phyloP scores from a whole-genome alignment of 2,329 filamentous ascomycete genomes.

The Alternaria sp. region DNA sequence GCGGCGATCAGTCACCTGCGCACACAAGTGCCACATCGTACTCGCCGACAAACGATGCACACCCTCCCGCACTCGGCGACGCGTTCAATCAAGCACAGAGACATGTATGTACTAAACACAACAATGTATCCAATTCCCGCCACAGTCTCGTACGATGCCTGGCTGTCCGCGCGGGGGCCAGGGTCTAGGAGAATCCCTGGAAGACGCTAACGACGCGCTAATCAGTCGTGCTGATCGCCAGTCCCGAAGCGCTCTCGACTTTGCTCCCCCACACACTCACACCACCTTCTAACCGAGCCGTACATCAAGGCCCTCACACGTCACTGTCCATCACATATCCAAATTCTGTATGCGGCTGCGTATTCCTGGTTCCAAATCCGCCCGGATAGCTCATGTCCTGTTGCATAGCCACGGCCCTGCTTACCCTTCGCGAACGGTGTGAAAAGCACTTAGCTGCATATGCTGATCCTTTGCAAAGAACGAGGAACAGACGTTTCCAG shows the following conservation, averaged over 20 bases:
- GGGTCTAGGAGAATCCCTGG: conserved; percentile 28
- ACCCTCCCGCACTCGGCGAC: conserved; percentile 10
- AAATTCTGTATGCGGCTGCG: conserved; percentile 23
- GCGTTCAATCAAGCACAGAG: conserved; percentile 14
- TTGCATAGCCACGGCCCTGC: conserved; percentile 18
- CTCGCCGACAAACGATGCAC: conserved; percentile 11
- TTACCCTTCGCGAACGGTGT: conserved; percentile 35
- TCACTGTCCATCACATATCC: conserved; percentile 11
- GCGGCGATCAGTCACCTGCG: conserved; percentile 15
- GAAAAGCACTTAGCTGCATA: conserved; percentile 29
- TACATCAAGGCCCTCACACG: conserved; percentile 11
- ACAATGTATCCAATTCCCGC: conserved; percentile 13
- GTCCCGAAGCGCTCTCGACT: conserved; percentile 29
- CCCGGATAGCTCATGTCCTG: conserved; percentile 20
- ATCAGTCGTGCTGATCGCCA: conserved; percentile 22
- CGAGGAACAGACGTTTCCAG: conserved; percentile 28
- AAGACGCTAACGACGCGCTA: conserved; percentile 25
- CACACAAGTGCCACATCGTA: conserved; percentile 11
- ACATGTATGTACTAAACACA: conserved; percentile 11
- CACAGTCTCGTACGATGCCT: conserved; percentile 19
- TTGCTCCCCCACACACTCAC: conserved; percentile 20
- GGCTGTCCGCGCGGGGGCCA: conserved; percentile 28
- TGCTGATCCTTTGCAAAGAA: conserved; percentile 9
- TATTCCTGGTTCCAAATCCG: conserved; percentile 19
- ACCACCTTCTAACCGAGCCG: conserved; percentile 15